Base-by-base conservation (phyloP, 306 rosid species). In the Cajanus cajan region DNA sequence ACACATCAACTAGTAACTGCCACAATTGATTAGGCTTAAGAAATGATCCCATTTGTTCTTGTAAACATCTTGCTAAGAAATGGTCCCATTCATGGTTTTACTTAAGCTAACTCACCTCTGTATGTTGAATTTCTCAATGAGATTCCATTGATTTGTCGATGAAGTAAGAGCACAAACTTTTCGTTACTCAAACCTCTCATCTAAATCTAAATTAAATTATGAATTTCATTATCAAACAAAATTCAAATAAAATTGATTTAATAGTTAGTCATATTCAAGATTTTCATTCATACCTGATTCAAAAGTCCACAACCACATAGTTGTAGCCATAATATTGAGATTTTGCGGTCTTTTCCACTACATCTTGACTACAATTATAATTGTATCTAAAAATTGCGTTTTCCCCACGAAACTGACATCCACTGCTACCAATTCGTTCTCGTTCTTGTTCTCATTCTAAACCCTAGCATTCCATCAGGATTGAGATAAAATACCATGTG, bases 51-150 rank as follows among this genome's bases (percentile, higher is more conserved):
- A n/a, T n/a, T n/a, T n/a, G n/a, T n/a, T n/a, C n/a, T n/a, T n/a
- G n/a, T n/a, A n/a, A n/a, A 93, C 97, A 82, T 88, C 63, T 87
- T 93, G 66, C 89, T 87, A 70, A 86, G 75, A 69, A 85, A 85
- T 71, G 88, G 91, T 50, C 89, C 91, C 87, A 89, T 81, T 10
- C 87, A 76, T 84, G 91, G 84, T 59, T 89, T 90, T 90, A 91
- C 89, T 82, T 88, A 84, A 15, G 68, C 22, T 10, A 58, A 85
- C 25, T 75, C 81, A 66, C 91, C 86, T 83, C 78, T 86, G 75
- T 62, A 89, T 76, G 86, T 87, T 7, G 96, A 87, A 73, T 79
- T 89, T 73, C 88, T 93, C 72, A 89, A 88, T 0, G 96, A 82
- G 59, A 82, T 81, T 5, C 94, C 96, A 4, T 89, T 87, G 83